Base-by-base conservation (phyloP, 1,139 yeast species). In the Protomyces pachydermus region DNA sequence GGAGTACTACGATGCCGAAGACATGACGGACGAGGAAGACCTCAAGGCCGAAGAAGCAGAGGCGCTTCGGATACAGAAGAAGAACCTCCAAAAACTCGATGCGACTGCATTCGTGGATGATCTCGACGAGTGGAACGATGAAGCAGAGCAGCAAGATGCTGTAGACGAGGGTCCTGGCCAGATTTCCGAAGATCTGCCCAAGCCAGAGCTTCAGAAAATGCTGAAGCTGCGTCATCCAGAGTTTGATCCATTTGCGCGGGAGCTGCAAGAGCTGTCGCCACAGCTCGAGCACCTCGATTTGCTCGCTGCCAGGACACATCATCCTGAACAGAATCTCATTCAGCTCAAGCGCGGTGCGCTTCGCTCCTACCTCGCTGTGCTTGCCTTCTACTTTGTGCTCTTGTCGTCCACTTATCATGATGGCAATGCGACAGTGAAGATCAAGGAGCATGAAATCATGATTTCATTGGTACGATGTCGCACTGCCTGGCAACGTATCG, bases 1-100 rank as follows among this genome's bases (percentile, higher is more conserved):
- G 68, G 86, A 88, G 70, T 91, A 90, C 74, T 93, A 84, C 70
- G 96, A 95, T 65, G 97, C 95, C 42, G 91, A 86, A 71, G 86
- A 82, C 39, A 75, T 78, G 1, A 91, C 87, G 37, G 90, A 87
- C 68, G 90, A 86, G 50, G 96, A 87, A 67, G 87, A 85, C 56
- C 88, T 89, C 5, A 85, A 83, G 67, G 85, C 83, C 67, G 87
- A 91, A 77, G 67, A 58, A 42, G 93, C 95, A 65, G 98, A 93
- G 76, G 98, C 98, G 0, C 73, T 89, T 65, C 84, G 91, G 72
- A 85, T 90, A 69, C 98, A 91, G 75, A 88, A 87, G 77, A 84
- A 86, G 74, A 96, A 91, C 72, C 77, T 91, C 67, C 84, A 84
- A 69, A 96, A 88, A 62, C 79, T 93, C 70, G 85, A 56, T 20